Base-by-base conservation (phyloP, 2,329 filamentous ascomycete genomes). In the Cucurbitaria berberidis region DNA sequence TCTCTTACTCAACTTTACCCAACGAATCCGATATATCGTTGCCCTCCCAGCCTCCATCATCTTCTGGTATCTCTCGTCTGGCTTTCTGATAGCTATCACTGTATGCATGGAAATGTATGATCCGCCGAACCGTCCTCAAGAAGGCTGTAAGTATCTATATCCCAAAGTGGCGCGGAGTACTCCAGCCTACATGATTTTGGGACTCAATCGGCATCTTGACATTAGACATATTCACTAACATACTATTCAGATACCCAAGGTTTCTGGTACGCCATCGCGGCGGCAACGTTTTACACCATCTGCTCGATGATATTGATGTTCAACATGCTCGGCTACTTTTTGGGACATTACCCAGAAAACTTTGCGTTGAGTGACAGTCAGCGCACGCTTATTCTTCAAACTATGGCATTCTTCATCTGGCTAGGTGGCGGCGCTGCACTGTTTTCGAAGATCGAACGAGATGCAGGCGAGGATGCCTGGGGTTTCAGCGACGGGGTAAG, bases 311-410 rank as follows among this genome's bases (percentile, higher is more conserved):
- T 96, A 32, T 86, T 96, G 74, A 83, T 89, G 60, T 75, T 91
- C 49, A 96, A 93, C 19, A 91, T 93, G 77, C 82, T 87, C 50
- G 91, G 91, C 8, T 93, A 92, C 41, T 84, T 85, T 51, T 77
- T 87, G 0, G 86, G 87, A 0, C 89, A 90, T 62, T 96, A 96
- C 65, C 82, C 83, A 6, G 88, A 90, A 62, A 87, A 91, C 66
- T 96, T 96, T 62, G 79, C 82, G 3, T 80, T 96, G 21, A 93
- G 89, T 0, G 84, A 87, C 47, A 89, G 88, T 55, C 93, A 97
- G 73, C 84, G 93, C 9, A 96, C 91, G 0, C 78, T 97, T 19
- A 96, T 97, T 80, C 77, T 96, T 24, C 93, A 97, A 74, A 96
- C 91, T 1, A 96, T 96, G 74, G 79, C 89, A 49, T 90, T 96